These are phyloP conservation scores for Dichotomocladium elegans DNA, from an alignment of 371 early-diverging fungal species.

Conservation along the genomic window DNA sequence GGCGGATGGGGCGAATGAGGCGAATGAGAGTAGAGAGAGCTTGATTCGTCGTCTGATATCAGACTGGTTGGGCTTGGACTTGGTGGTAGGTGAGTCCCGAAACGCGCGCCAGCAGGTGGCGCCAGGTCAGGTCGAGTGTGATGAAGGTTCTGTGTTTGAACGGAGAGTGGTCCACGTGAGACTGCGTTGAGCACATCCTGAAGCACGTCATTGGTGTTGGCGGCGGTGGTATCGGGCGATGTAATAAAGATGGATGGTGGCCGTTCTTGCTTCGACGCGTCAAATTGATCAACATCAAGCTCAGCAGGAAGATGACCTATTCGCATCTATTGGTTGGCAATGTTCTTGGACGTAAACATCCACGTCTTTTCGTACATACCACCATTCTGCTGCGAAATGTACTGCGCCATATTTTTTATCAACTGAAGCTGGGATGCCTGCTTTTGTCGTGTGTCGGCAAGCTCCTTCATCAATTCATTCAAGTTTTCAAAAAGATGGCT, in stretches of 20 bases:
- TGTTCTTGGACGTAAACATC: not conserved
- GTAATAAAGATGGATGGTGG: constrained; percentile 63
- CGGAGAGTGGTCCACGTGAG: constrained; percentile 9
- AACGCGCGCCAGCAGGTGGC: constrained; percentile 2
- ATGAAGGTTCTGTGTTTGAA: constrained; percentile 12
- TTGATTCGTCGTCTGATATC: constrained; percentile 18
- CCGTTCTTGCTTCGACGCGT: constrained; percentile 16
- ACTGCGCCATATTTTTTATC: constrained; percentile 56
- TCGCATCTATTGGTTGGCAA: not conserved
- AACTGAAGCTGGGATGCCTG: constrained; percentile 59
- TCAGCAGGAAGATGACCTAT: constrained; percentile 32
- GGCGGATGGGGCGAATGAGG: constrained; percentile 15
- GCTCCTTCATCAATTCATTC: constrained; percentile 65
- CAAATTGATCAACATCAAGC: constrained; percentile 29
- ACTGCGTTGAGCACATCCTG: constrained; percentile 4
- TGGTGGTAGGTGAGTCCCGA: constrained; percentile 9
- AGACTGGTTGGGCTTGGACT: constrained; percentile 15
- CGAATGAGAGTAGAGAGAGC: constrained; percentile 9
- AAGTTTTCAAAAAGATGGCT: constrained; percentile 68
- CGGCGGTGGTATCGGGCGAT: constrained; percentile 35
- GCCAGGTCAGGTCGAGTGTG: constrained; percentile 6
- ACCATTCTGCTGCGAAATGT: constrained; percentile 48
- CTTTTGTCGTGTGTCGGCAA: constrained; percentile 65
- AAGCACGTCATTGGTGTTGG: not conserved
- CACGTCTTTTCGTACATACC: constrained; percentile 15